Conservation (phyloP, 1,284 basidiomycete species). For the Polyporus tsugae region DNA sequence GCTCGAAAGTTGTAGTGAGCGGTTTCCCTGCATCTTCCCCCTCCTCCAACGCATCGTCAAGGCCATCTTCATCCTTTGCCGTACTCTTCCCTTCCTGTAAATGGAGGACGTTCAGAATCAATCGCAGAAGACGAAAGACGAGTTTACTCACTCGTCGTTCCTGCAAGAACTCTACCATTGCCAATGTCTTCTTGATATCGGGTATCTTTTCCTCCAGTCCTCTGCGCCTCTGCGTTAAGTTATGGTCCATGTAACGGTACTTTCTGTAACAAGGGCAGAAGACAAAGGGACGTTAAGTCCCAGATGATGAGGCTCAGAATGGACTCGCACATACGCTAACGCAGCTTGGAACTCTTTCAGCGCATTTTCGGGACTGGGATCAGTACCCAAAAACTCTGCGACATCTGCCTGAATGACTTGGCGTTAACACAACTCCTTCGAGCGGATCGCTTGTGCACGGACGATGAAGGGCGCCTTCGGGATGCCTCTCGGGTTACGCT, state of each 20-base stretch:
- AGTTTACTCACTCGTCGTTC: slow-evolving; percentile 65
- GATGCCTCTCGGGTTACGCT: slow-evolving; percentile 91
- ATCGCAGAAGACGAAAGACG: not conserved
- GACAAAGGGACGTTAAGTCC: slow-evolving; percentile 14
- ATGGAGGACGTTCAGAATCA: too few species aligned
- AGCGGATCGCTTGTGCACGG: slow-evolving; percentile 44
- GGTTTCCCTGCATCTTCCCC: slow-evolving; percentile 59
- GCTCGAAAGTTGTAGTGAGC: slow-evolving; percentile 90
- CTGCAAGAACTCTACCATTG: slow-evolving; percentile 88
- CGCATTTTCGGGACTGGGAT: slow-evolving; percentile 82
- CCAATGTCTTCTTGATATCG: slow-evolving; percentile 93
- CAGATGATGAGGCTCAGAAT: slow-evolving; percentile 20
- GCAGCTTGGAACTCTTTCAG: slow-evolving; percentile 92
- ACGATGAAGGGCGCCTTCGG: slow-evolving; percentile 96
- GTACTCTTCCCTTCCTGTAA: slow-evolving; percentile 68
- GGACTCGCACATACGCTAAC: slow-evolving; percentile 72
- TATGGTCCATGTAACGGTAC: slow-evolving; percentile 98
- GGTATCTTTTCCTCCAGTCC: slow-evolving; percentile 95
- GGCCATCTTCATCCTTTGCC: slow-evolving; percentile 54
- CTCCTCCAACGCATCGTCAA: slow-evolving; percentile 55
- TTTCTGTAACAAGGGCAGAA: slow-evolving; percentile 67
- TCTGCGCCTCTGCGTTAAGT: slow-evolving; percentile 80
- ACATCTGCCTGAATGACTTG: slow-evolving; percentile 74
- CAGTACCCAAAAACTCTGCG: slow-evolving; percentile 84
- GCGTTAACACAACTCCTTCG: slow-evolving; percentile 17